These are phyloP conservation scores for Talaromyces sp. DNA, from an alignment of 2,329 filamentous ascomycete species.

Conservation along the genomic window DNA sequence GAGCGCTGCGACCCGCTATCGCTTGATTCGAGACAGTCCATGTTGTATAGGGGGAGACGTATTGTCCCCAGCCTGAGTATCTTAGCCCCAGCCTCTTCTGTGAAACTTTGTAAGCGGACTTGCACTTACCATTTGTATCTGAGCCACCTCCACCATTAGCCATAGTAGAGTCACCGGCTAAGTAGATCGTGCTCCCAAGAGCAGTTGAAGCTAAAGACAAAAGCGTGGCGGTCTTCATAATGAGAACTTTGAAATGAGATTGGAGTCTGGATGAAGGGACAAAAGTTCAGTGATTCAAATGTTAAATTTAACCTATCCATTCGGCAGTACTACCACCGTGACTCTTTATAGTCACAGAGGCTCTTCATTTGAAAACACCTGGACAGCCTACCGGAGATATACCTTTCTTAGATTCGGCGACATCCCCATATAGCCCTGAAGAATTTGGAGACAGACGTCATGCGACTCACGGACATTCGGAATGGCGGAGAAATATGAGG, in stretches of 20 bases:
- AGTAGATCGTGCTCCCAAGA: conserved; percentile 32
- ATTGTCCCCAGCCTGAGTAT: conserved; percentile 63
- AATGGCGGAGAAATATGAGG: conserved; percentile 7
- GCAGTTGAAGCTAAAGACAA: conserved; percentile 26
- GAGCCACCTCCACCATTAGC: conserved; percentile 27
- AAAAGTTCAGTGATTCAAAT: no score
- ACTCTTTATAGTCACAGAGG: background rate
- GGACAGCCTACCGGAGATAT: background rate
- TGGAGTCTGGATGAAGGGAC: no score
- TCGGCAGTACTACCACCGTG: background rate
- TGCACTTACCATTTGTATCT: conserved; percentile 25
- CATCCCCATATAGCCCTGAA: background rate
- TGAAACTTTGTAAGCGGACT: background rate
- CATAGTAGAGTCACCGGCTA: conserved; percentile 43
- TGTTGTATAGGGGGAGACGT: conserved; percentile 56
- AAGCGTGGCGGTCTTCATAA: conserved; percentile 26
- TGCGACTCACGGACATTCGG: conserved; percentile 8
- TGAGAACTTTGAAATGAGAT: no score
- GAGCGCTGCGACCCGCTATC: conserved; percentile 66
- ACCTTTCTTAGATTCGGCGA: background rate
- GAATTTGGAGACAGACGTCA: background rate
- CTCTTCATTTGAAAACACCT: no score
- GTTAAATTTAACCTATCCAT: no score
- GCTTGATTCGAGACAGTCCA: conserved; percentile 64
- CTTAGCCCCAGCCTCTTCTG: background rate